phyloP scores from a whole-genome alignment of 1,139 yeast genomes.

The Magnusiomyces suaveolens region DNA sequence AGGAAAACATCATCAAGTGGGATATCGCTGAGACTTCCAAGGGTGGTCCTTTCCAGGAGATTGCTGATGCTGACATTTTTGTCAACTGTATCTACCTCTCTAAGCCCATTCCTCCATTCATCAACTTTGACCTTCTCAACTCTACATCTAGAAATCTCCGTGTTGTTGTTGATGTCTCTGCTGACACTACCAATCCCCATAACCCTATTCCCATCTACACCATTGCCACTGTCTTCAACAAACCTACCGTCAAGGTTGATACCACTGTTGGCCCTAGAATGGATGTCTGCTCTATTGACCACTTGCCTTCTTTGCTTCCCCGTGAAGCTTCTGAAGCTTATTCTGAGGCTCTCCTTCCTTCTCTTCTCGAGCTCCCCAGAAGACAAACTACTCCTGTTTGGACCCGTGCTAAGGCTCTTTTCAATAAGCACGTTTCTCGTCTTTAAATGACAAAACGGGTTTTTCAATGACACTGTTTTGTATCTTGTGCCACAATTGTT shows the following conservation, averaged over 20 bases:
- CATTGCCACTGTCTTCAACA: slow-evolving; percentile 77
- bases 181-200: slow-evolving; percentile 97
- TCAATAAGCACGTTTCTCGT: slow-evolving; percentile 60
- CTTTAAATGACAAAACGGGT: slow-evolving; percentile 15
- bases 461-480: no score
- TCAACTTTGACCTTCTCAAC: slow-evolving; percentile 60
- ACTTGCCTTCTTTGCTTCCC: slow-evolving; percentile 87
- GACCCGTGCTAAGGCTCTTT: slow-evolving; percentile 77
- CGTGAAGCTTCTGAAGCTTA: slow-evolving; percentile 94
- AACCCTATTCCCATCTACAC: slow-evolving; percentile 93
- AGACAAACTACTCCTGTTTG: slow-evolving; percentile 81
- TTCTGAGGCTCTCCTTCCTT: slow-evolving; percentile 77
- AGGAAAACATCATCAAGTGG: slow-evolving; percentile 77
- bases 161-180: slow-evolving; percentile 93
- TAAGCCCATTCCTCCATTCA: slow-evolving; percentile 86
- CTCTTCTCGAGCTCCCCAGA: slow-evolving; percentile 71
- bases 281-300: slow-evolving; percentile 94
- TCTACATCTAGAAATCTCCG: slow-evolving; percentile 59
- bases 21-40: slow-evolving; percentile 92
- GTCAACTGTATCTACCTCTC: slow-evolving; percentile 93
- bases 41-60: slow-evolving; percentile 96
- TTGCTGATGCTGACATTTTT: slow-evolving; percentile 75
- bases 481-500: no score
- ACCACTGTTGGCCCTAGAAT: slow-evolving; percentile 63
- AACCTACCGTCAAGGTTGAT: slow-evolving; percentile 80